A percentile compares a stretch with the other conserved stretches of the same genome.
phyloP scores from a whole-genome alignment of 2,329 filamentous ascomycete species.

The Fusarium sp. region DNA sequence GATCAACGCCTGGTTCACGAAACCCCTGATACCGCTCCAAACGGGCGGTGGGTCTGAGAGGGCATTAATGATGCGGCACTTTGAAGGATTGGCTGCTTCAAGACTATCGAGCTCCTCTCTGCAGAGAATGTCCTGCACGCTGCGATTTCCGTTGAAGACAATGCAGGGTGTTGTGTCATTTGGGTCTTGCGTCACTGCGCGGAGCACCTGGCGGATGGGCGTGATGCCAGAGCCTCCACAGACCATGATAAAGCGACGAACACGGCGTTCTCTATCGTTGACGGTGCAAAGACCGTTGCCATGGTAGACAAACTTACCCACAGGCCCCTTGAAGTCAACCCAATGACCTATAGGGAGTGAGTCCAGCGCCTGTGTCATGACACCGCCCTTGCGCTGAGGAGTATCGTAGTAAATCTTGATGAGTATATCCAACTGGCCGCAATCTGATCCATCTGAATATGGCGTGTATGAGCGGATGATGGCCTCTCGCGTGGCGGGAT shows the following conservation, averaged over 20 bases:
- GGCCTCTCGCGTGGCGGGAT: conserved; percentile 75
- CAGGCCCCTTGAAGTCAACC: conserved; percentile 89
- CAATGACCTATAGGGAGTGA: conserved; percentile 76
- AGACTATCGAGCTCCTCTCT: conserved; percentile 77
- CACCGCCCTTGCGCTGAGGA: conserved; percentile 71
- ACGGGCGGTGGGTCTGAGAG: conserved; percentile 71
- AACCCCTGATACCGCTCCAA: conserved; percentile 77
- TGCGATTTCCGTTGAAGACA: conserved; percentile 82
- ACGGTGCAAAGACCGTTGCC: conserved; percentile 74
- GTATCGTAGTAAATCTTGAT: conserved; percentile 84
- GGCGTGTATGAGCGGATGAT: conserved; percentile 92
- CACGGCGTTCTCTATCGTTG: conserved; percentile 64
- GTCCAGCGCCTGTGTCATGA: conserved; percentile 86
- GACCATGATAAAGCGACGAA: conserved; percentile 84
- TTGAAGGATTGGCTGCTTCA: conserved; percentile 63
- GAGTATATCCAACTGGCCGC: conserved; percentile 78
- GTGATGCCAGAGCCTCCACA: conserved; percentile 91
- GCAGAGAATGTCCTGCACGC: conserved; percentile 85
- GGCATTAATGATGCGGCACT: conserved; percentile 75
- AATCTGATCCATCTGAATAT: conserved; percentile 71
- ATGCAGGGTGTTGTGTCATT: conserved; percentile 75
- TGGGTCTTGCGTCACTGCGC: conserved; percentile 70
- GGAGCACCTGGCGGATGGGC: conserved; percentile 87
- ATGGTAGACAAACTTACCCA: conserved; percentile 86
- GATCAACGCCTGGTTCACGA: conserved; percentile 74